Conservation (phyloP, 768 basidiomycete genomes). For the Suillus subaureus region DNA sequence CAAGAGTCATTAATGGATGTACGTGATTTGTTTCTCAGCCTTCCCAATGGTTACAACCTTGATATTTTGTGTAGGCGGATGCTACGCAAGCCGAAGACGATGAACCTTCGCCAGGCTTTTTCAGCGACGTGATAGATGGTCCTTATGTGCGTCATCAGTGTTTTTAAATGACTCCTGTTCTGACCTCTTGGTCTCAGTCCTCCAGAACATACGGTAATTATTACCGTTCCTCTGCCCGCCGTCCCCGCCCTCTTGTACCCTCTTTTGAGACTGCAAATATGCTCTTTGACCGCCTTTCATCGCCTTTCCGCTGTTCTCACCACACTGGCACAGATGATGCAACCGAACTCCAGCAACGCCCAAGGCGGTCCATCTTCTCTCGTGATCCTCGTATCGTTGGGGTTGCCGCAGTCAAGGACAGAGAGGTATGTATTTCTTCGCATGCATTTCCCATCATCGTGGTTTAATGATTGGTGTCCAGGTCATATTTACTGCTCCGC, state of each 20-base stretch:
- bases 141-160: neutral
- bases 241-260: neutral
- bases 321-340: no score
- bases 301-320: neutral
- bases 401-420: neutral
- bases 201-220: neutral
- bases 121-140: neutral
- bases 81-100: neutral
- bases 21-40: neutral
- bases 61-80: neutral
- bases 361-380: neutral
- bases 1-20: neutral
- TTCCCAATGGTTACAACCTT: neutral
- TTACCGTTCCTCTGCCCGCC: neutral
- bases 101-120: neutral
- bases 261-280: neutral
- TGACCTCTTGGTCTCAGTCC: neutral
- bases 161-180: neutral
- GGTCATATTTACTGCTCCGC: neutral
- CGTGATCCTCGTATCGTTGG: neutral
- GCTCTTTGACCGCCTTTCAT: neutral
- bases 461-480: neutral
- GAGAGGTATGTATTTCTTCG: neutral
- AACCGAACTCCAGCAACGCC: neutral
- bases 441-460: neutral